A percentile compares a stretch with the other conserved stretches of the same genome.
Evolutionary conservation across 129 eudicot species (phyloP).

Genomic region (carrot (Daucus carota)): DNA sequence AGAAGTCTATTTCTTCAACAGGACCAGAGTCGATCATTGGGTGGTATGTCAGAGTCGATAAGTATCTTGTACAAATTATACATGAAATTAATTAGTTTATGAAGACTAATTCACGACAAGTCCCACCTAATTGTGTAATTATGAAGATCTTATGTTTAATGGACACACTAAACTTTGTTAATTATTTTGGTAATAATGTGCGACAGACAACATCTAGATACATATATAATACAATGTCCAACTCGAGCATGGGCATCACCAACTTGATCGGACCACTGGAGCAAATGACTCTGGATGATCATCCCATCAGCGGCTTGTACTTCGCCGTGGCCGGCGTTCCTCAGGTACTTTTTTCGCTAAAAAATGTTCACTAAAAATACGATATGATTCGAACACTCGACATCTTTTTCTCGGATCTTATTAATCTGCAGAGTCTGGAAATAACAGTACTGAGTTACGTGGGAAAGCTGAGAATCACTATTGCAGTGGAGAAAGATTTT

Average conservation of each 20-base stretch:
- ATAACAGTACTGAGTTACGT: constrained; percentile 41
- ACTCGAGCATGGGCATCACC: constrained; percentile 21
- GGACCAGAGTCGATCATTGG: background rate
- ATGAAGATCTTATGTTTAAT: background rate
- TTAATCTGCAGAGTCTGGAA: constrained; percentile 17
- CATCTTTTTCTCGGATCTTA: background rate
- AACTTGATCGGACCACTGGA: constrained; percentile 27
- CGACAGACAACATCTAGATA: constrained; percentile 11
- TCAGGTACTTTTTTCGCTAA: too few species aligned
- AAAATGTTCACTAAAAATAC: too few species aligned
- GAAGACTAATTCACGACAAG: background rate
- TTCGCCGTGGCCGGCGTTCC: constrained; percentile 21
- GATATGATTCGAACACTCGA: background rate
- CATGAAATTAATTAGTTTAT: background rate
- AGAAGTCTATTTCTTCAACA: background rate
- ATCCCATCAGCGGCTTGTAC: constrained; percentile 22
- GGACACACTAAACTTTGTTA: background rate
- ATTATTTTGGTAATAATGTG: background rate
- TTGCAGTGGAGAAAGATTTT: constrained; percentile 29
- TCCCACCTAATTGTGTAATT: background rate
- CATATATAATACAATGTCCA: constrained; percentile 14
- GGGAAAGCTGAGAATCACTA: constrained; percentile 31
- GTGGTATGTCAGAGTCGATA: background rate
- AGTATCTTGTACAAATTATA: background rate
- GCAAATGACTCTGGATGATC: constrained; percentile 17